phyloP scores from a whole-genome alignment of 148 eudicot genomes.

The Cornus kousa region DNA sequence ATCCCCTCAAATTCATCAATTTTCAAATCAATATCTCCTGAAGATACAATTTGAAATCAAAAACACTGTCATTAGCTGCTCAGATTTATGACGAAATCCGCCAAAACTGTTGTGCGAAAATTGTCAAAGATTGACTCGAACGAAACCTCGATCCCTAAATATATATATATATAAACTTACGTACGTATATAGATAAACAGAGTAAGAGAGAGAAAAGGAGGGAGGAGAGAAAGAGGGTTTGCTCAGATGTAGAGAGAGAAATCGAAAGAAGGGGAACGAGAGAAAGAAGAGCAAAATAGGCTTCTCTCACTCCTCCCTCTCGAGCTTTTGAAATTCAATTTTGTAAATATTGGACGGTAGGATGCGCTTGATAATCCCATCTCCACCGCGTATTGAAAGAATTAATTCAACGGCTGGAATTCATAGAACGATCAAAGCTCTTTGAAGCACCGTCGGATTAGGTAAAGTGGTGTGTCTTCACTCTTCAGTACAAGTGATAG shows the following conservation, averaged over 20 bases:
- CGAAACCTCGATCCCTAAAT: background rate
- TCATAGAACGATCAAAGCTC: slow-evolving; percentile 21
- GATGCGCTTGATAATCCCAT: slow-evolving; percentile 28
- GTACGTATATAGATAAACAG: background rate
- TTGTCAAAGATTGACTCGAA: background rate
- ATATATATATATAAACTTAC: background rate
- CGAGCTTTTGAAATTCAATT: slow-evolving; percentile 57
- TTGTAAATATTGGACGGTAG: slow-evolving; percentile 36
- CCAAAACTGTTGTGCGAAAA: slow-evolving; percentile 4
- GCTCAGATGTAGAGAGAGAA: slow-evolving; percentile 12
- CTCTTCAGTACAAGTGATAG: background rate
- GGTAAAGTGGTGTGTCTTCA: background rate
- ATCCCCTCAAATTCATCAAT: slow-evolving; percentile 11
- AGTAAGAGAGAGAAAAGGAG: background rate
- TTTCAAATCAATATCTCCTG: background rate
- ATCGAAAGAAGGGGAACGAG: slow-evolving; percentile 3
- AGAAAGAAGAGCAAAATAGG: slow-evolving; percentile 5
- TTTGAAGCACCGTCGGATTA: slow-evolving; percentile 23
- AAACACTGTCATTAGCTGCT: background rate
- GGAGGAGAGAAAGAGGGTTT: background rate
- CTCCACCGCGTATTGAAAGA: slow-evolving; percentile 18
- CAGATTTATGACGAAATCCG: background rate
- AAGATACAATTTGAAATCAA: background rate
- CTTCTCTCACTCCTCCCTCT: slow-evolving; percentile 31
- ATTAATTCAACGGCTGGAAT: slow-evolving; percentile 27